Evolutionary conservation across 1,284 basidiomycete species (phyloP), one percentile per base, ranked within the genome.

Genomic region (Boletellus sp.): DNA sequence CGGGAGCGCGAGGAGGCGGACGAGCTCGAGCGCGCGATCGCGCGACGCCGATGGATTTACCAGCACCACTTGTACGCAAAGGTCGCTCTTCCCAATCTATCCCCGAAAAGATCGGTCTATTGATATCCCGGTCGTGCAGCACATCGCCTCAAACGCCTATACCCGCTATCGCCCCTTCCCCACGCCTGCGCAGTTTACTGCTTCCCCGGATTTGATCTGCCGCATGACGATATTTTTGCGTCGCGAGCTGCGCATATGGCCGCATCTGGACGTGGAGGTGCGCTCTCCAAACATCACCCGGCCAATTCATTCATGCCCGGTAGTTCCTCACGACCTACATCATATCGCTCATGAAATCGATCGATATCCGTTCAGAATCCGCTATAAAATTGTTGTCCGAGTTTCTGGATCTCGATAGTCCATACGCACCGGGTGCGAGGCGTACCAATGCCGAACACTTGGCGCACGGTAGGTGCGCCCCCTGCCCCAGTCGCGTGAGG

Each of bases 301-400:
- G n/a, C n/a, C n/a, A n/a, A n/a, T n/a, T n/a, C n/a, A n/a, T n/a
- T n/a, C n/a, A n/a, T n/a, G 25, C 27, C 32, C 17, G 47, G 33
- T 48, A 85, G 82, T 87, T 87, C 63, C 71, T 87, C 52, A 86
- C 83, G 10, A 86, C 81, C 1, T 90, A 93, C 68, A 86, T 83
- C 17, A 71, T 93, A 45, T 88, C 87, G 2, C 72, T 94, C 53
- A 87, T 94, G 79, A 88, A 90, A 65, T 77, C 87, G 1, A 80
- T 94, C 47, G 91, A 94, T 67, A 86, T 94, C 48, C 87, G 91
- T 35, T 87, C 90, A 9, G 88, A 94, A 64, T 80, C 84, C 19
- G 86, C 90, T 25, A 76, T 94, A 36, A 84, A 87, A 55, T 69
- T 94, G 9, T 72, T 94, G 5, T 74, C 86, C 10, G 91, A 93